Conservation (phyloP, 2,329 filamentous ascomycete species). For the Pestalotiopsis sp. region DNA sequence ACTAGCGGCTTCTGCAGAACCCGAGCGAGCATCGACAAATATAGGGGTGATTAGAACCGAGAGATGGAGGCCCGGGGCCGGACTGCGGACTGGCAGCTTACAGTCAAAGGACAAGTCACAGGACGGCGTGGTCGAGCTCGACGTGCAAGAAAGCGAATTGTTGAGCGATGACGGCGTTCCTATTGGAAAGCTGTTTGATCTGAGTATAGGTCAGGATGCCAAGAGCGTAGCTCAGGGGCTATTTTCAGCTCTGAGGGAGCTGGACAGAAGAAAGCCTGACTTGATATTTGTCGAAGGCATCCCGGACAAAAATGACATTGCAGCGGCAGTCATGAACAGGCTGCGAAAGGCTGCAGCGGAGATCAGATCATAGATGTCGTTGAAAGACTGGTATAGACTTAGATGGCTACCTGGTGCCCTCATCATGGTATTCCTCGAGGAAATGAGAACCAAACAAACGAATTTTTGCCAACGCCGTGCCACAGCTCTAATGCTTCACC, state of each 20-base stretch:
- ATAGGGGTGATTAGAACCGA: constrained; percentile 61
- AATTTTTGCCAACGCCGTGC: constrained; percentile 32
- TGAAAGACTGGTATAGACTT: constrained; percentile 26
- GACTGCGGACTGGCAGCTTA: constrained; percentile 37
- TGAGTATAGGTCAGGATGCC: constrained; percentile 71
- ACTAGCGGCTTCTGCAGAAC: constrained; percentile 19
- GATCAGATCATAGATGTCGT: constrained; percentile 49
- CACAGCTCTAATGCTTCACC: constrained; percentile 4
- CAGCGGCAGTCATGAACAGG: constrained; percentile 85
- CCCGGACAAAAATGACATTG: constrained; percentile 76
- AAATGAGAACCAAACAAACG: constrained; percentile 22
- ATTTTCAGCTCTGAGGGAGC: constrained; percentile 82
- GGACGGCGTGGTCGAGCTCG: constrained; percentile 30
- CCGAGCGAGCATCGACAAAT: constrained; percentile 19
- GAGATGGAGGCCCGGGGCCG: constrained; percentile 51
- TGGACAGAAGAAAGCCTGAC: constrained; percentile 79
- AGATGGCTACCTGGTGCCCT: constrained; percentile 19
- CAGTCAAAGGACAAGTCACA: constrained; percentile 28
- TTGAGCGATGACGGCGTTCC: constrained; percentile 31
- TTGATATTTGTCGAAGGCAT: constrained; percentile 92
- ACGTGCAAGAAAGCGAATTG: constrained; percentile 45
- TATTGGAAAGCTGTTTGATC: constrained; percentile 61
- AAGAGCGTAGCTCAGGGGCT: constrained; percentile 81
- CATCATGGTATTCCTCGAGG: constrained; percentile 22
- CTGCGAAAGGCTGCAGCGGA: constrained; percentile 75